Percentiles rank a stretch among this genome's conserved stretches.
These are phyloP conservation scores for Wallacemonas rigidus DNA, from an alignment of 208 protist species.

Conservation along the genomic window DNA sequence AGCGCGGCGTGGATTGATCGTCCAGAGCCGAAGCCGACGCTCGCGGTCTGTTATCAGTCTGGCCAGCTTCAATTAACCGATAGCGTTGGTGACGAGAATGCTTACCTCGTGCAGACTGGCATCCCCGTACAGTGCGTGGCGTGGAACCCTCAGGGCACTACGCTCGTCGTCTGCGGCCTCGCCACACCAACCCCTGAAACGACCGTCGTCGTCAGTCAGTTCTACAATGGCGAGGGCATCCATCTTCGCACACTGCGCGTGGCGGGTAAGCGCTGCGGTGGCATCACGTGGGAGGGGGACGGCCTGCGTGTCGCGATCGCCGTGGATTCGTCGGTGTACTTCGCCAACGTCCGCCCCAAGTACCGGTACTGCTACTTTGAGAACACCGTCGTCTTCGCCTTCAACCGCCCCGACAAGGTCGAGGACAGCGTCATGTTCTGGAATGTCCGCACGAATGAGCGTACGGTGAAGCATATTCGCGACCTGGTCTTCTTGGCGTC, in stretches of 20 bases:
- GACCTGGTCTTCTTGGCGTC: slow-evolving; percentile 80
- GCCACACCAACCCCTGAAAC: slow-evolving; percentile 28
- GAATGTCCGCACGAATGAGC: slow-evolving; percentile 93
- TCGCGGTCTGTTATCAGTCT: slow-evolving; percentile 89
- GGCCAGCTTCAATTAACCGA: slow-evolving; percentile 94
- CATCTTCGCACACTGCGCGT: slow-evolving; percentile 94
- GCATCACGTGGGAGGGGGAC: slow-evolving; percentile 94
- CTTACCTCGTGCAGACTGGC: slow-evolving; percentile 91
- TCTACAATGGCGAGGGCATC: slow-evolving; percentile 91
- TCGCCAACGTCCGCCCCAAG: slow-evolving; percentile 95
- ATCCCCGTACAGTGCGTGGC: slow-evolving; percentile 69
- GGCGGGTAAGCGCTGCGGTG: slow-evolving; percentile 79
- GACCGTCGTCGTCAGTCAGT: slow-evolving; percentile 87
- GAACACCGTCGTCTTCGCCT: slow-evolving; percentile 93
- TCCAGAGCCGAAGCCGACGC: slow-evolving; percentile 69
- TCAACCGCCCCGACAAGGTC: slow-evolving; percentile 84
- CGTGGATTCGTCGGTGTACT: slow-evolving; percentile 96
- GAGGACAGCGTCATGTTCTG: slow-evolving; percentile 96
- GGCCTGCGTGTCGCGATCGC: slow-evolving; percentile 94
- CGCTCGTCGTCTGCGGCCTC: slow-evolving; percentile 89
- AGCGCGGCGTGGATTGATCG: slow-evolving; percentile 86
- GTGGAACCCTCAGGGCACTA: slow-evolving; percentile 95
- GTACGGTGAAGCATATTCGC: slow-evolving; percentile 88
- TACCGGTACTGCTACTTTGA: slow-evolving; percentile 96
- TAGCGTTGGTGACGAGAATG: slow-evolving; percentile 81